phyloP scores from a whole-genome alignment of 2,329 filamentous ascomycete species.

The Parastagonospora nodorum region DNA sequence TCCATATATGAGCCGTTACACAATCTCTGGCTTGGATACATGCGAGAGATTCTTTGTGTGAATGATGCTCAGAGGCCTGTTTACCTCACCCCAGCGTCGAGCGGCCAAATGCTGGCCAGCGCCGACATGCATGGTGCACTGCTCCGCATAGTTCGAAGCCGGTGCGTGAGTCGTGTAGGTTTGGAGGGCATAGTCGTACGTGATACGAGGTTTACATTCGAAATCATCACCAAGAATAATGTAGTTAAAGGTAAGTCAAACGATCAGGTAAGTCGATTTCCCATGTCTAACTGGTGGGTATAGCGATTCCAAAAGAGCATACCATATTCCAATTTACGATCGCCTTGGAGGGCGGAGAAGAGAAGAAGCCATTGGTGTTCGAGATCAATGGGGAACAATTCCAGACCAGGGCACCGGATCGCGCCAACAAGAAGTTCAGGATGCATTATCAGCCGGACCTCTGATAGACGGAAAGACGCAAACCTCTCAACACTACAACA shows the following conservation, averaged over 20 bases:
- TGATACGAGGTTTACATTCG: slow-evolving; percentile 85
- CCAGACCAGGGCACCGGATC: slow-evolving; percentile 77
- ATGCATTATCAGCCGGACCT: slow-evolving; percentile 76
- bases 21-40: slow-evolving; percentile 81
- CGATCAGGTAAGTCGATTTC: slow-evolving; percentile 10
- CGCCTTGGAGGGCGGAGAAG: slow-evolving; percentile 49
- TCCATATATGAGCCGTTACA: slow-evolving; percentile 78
- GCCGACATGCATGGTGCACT: slow-evolving; percentile 91
- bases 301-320: slow-evolving; percentile 83
- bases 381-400: slow-evolving; percentile 90
- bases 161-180: slow-evolving; percentile 81
- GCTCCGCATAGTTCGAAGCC: slow-evolving; percentile 80
- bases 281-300: slow-evolving; percentile 6
- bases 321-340: slow-evolving; percentile 82
- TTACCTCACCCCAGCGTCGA: slow-evolving; percentile 63
- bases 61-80: slow-evolving; percentile 49
- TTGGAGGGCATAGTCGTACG: slow-evolving; percentile 84
- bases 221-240: slow-evolving; percentile 76
- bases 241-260: slow-evolving; percentile 65
- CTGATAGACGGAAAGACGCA: slow-evolving; percentile 51
- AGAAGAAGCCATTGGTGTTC: slow-evolving; percentile 66
- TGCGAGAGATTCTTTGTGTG: slow-evolving; percentile 76
- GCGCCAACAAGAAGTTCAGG: slow-evolving; percentile 92
- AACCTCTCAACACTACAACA: too few species aligned
- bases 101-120: slow-evolving; percentile 73